Base-by-base conservation (phyloP, 768 basidiomycete species). In the Mycena filopes region DNA sequence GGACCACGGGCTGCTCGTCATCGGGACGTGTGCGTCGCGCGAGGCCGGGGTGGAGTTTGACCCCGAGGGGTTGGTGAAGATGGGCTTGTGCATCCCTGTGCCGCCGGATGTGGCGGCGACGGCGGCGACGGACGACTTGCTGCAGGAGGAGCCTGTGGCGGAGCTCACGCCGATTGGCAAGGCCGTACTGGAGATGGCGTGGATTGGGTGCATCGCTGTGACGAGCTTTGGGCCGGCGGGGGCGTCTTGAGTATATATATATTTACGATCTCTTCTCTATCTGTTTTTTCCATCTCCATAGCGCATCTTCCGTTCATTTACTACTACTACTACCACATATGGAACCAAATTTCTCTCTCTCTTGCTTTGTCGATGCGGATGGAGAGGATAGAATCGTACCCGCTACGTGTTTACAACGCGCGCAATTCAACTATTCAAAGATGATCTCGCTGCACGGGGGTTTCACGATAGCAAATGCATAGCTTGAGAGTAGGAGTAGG, bases 41-140 rank as follows among this genome's bases (percentile, higher is more conserved):
- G 85, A 89, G 31, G 76, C 79, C 1, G 93, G 93, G 5, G 85
- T 96, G 54, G 88, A 93, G 75, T 94, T 96, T 66, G 75, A 89
- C n/a, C 86, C 90, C 0, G 89, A 96, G 51, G 94, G 93, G 0
- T 82, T 96, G 57, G 83, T 87, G 68, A 86, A 88, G 74, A 82
- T 96, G 60, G 93, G 93, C 0, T 78, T 96, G 66, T 89, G 89
- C 70, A 78, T 78, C 6, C 74, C 75, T 26, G 73, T 79, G 2
- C 75, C 73, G 38, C 66, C 63, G 1, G 49, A 56, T 20, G 60
- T 67, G 36, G 36, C 36, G 36, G 36, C 11, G 5, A 15, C 10
- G 36, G 11, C 10, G 36, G 36, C 10, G 1, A 55, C 58, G 31
- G 78, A 79, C 36, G 75, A 79, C 11, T 84, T 84, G 49, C 82